Percentiles rank a stretch among this genome's conserved stretches.
Conservation (phyloP, 2,329 filamentous ascomycete genomes). For the Alternaria ethzedia region DNA sequence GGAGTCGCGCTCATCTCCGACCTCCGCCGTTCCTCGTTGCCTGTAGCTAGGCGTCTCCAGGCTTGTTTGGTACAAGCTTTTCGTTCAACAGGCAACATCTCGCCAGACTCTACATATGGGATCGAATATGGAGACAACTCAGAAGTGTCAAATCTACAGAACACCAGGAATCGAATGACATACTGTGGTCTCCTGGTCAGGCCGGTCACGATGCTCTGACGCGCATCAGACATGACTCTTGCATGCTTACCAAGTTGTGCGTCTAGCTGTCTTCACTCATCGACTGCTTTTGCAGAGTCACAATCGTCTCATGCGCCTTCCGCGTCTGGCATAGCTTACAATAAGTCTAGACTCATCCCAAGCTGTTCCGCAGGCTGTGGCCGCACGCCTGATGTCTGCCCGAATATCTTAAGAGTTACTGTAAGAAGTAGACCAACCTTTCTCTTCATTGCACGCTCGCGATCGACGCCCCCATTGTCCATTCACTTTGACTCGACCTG, state of each 20-base stretch:
- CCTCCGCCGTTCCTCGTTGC: not conserved
- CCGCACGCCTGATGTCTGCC: not conserved
- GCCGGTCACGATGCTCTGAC: not conserved
- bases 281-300: not conserved
- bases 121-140: not conserved
- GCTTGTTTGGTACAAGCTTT: not conserved
- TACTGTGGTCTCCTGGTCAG: not conserved
- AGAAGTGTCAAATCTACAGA: accelerated
- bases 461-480: not conserved
- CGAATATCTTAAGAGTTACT: not conserved
- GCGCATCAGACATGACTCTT: not conserved
- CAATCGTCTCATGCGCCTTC: not conserved
- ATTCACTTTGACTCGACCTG: not conserved
- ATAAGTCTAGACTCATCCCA: not conserved
- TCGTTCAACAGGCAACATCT: not conserved
- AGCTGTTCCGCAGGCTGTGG: accelerated
- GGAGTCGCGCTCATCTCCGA: not conserved
- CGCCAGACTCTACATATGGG: not conserved
- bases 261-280: not conserved
- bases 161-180: not conserved
- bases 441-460: too few species aligned
- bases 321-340: not conserved
- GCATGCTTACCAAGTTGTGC: not conserved
- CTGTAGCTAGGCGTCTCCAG: not conserved
- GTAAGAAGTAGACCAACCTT: not conserved